Evolutionary conservation across 129 eudicot genomes (phyloP).

Genomic region (Arctium lappa): DNA sequence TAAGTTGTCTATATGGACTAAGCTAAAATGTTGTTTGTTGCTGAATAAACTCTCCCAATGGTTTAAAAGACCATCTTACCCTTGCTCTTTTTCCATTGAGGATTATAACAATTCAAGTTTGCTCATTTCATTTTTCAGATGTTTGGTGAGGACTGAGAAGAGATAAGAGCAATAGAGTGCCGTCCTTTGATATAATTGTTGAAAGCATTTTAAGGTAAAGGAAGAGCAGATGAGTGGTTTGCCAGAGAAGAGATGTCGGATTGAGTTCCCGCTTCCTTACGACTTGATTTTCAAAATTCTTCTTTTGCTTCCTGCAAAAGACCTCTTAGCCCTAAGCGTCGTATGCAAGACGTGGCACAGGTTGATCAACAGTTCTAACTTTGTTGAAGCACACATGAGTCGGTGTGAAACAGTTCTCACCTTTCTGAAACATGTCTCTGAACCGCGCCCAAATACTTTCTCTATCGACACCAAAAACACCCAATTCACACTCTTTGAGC

Average conservation of each 20-base stretch:
- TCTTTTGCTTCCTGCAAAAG: constrained; percentile 36
- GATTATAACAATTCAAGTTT: background rate
- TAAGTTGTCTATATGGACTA: background rate
- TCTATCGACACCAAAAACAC: constrained; percentile 13
- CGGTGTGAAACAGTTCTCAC: constrained; percentile 27
- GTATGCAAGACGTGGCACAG: constrained; percentile 37
- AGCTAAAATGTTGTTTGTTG: background rate
- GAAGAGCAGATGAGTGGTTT: constrained; percentile 19
- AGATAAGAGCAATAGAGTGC: constrained; percentile 13
- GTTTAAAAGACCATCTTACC: background rate
- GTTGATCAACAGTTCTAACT: constrained; percentile 29
- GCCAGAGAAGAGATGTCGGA: constrained; percentile 4
- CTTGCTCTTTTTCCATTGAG: background rate
- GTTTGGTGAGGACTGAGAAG: constrained; percentile 13
- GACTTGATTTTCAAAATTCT: constrained; percentile 41
- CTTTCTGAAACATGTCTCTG: constrained; percentile 20
- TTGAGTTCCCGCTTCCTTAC: constrained; percentile 22
- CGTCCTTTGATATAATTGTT: background rate
- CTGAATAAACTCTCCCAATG: background rate
- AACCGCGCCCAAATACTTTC: constrained; percentile 19
- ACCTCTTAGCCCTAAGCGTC: constrained; percentile 21
- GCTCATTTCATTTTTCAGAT: constrained; percentile 9
- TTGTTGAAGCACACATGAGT: constrained; percentile 27
- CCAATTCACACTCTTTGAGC: constrained; percentile 22
- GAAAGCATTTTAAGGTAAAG: background rate